Percentiles rank a stretch among this genome's conserved stretches.
Evolutionary conservation across 495 filamentous ascomycete species (phyloP).

Genomic region (Penicillium maclennaniae): DNA sequence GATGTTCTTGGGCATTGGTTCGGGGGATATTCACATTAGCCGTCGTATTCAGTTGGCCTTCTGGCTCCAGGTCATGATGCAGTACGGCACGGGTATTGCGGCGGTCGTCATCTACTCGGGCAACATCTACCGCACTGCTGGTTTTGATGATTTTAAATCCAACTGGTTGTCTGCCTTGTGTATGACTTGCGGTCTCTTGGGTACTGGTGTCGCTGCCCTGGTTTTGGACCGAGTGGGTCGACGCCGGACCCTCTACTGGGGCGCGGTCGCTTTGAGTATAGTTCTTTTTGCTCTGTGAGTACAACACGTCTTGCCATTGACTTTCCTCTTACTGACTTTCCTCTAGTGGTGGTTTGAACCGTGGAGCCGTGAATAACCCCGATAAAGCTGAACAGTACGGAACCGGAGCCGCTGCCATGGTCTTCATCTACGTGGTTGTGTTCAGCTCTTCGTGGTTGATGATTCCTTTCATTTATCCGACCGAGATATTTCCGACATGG

Average conservation of each 20-base stretch:
- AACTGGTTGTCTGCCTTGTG: slow-evolving; percentile 51
- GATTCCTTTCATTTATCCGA: slow-evolving; percentile 59
- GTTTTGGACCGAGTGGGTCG: slow-evolving; percentile 56
- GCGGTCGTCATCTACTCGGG: slow-evolving; percentile 22
- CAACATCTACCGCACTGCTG: slow-evolving; percentile 13
- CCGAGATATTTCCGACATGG: slow-evolving; percentile 61
- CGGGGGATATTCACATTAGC: slow-evolving; percentile 25
- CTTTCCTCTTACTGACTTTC: slow-evolving; percentile 12
- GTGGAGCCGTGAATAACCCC: slow-evolving; percentile 29
- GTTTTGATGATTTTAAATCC: slow-evolving; percentile 14
- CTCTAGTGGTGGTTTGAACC: slow-evolving; percentile 33
- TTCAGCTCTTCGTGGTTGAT: slow-evolving; percentile 50
- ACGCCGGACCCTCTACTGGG: slow-evolving; percentile 58
- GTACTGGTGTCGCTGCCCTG: slow-evolving; percentile 51
- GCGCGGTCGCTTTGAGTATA: slow-evolving; percentile 30
- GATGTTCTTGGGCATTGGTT: slow-evolving; percentile 27
- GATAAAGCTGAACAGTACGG: slow-evolving; percentile 36
- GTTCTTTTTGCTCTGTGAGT: slow-evolving; percentile 13
- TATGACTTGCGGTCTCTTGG: slow-evolving; percentile 50
- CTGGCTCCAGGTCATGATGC: slow-evolving; percentile 30
- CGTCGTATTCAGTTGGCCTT: slow-evolving; percentile 30
- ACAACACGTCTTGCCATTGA: slow-evolving; percentile 1
- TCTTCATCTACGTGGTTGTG: slow-evolving; percentile 52
- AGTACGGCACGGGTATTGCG: slow-evolving; percentile 29
- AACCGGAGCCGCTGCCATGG: slow-evolving; percentile 46